Percentiles rank a stretch among this genome's conserved stretches.
These are phyloP conservation scores for Blastomyces gilchristii DNA, from an alignment of 2,329 filamentous ascomycete species.

Conservation along the genomic window DNA sequence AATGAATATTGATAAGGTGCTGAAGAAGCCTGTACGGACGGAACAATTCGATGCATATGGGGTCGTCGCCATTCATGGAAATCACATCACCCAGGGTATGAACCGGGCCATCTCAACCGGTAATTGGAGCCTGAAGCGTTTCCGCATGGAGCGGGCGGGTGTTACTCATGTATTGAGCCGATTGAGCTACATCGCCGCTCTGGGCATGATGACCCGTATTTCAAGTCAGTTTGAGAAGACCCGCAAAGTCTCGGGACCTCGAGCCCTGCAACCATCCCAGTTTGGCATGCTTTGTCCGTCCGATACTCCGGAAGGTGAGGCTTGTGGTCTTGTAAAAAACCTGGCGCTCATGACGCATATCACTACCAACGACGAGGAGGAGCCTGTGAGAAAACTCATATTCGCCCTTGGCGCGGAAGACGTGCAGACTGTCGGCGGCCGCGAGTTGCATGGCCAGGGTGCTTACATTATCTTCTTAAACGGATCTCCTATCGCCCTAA, in stretches of 20 bases:
- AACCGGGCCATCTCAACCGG: constrained; percentile 94
- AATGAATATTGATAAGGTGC: constrained; percentile 84
- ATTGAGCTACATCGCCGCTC: constrained; percentile 87
- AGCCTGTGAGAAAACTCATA: constrained; percentile 74
- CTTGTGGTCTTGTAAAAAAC: constrained; percentile 96
- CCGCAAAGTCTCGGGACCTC: constrained; percentile 86
- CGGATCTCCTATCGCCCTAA: constrained; percentile 84
- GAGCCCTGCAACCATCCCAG: constrained; percentile 91
- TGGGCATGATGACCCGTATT: constrained; percentile 99
- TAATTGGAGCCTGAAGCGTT: constrained; percentile 96
- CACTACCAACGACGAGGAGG: constrained; percentile 90
- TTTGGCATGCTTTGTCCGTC: constrained; percentile 97
- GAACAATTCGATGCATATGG: constrained; percentile 78
- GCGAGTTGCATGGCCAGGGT: constrained; percentile 74
- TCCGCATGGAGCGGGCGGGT: constrained; percentile 95
- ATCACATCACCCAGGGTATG: constrained; percentile 83
- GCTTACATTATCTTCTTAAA: constrained; percentile 91
- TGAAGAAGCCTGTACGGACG: constrained; percentile 86
- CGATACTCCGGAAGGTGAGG: constrained; percentile 96
- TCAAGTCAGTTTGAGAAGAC: constrained; percentile 99
- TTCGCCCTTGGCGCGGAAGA: constrained; percentile 78
- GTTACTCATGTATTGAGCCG: constrained; percentile 94
- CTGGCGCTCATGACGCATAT: constrained; percentile 98
- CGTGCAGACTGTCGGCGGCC: constrained; percentile 67
- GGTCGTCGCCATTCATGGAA: constrained; percentile 73